Evolutionary conservation across 2,329 filamentous ascomycete species (phyloP).

Genomic region (Stemphylium lycopersici): DNA sequence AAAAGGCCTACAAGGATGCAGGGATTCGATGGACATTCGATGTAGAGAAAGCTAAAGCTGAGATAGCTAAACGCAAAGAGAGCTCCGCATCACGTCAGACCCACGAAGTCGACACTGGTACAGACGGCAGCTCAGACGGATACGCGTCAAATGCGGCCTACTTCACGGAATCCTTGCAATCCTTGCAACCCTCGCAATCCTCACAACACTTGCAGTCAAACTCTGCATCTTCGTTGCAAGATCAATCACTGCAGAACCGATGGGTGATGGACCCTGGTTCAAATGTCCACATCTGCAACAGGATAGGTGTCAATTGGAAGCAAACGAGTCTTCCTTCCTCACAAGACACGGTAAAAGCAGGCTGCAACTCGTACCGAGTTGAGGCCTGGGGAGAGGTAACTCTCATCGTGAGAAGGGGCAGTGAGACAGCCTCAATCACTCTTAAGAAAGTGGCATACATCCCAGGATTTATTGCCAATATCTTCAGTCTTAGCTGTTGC

Average conservation of each 20-base stretch:
- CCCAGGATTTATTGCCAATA: conserved; percentile 1
- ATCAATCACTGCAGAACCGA: neutral
- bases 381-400: neutral
- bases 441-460: conserved; percentile 1
- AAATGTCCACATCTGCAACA: neutral
- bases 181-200: no score
- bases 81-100: no score
- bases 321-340: neutral
- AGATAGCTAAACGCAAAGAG: no score
- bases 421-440: neutral
- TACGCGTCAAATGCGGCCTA: no score
- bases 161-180: no score
- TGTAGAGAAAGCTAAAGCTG: no score
- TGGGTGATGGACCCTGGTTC: conserved; percentile 11
- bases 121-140: no score
- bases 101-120: no score
- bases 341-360: neutral
- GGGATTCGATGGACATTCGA: no score
- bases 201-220: neutral
- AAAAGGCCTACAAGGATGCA: no score
- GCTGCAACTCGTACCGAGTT: neutral
- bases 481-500: conserved; percentile 5
- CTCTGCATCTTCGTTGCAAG: neutral
- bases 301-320: neutral
- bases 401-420: neutral